phyloP scores from a whole-genome alignment of 371 early-diverging fungal genomes.

The Phascolomyces articulosus region DNA sequence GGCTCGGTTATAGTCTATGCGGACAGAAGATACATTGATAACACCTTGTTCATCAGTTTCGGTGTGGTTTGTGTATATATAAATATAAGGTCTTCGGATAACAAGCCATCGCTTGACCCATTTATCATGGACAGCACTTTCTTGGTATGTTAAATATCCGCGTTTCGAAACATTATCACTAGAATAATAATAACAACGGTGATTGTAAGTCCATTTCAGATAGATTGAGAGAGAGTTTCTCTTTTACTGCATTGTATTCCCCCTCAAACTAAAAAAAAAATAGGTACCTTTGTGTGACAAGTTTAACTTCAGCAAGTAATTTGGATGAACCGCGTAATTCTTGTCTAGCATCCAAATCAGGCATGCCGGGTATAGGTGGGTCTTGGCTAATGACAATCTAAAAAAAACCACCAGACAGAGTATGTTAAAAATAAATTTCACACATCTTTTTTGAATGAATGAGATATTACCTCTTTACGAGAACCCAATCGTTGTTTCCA shows the following conservation, averaged over 20 bases:
- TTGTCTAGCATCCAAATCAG: constrained; percentile 31
- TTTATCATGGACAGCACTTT: constrained; percentile 58
- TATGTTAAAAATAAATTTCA: no score
- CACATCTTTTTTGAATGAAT: no score
- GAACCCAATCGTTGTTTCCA: constrained; percentile 54
- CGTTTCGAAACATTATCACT: constrained; percentile 65
- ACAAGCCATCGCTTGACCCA: constrained; percentile 89
- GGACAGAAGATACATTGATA: constrained; percentile 74
- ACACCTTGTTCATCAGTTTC: constrained; percentile 77
- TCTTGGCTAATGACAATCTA: constrained; percentile 59
- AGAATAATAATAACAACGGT: constrained; percentile 2
- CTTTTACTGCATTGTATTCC: no score
- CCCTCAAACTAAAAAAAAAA: background rate
- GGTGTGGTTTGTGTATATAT: constrained; percentile 66
- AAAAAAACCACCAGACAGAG: no score
- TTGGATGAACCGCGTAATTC: constrained; percentile 31
- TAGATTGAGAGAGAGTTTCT: no score
- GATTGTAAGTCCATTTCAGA: background rate
- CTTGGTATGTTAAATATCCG: constrained; percentile 68
- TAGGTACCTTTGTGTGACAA: constrained; percentile 58
- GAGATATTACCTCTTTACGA: constrained; percentile 45
- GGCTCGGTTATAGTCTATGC: constrained; percentile 71
- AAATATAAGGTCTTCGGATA: constrained; percentile 84
- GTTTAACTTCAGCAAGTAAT: constrained; percentile 62
- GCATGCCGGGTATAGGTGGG: constrained; percentile 33